phyloP scores from a whole-genome alignment of 495 filamentous ascomycete species.

The Neurospora sublineolata region DNA sequence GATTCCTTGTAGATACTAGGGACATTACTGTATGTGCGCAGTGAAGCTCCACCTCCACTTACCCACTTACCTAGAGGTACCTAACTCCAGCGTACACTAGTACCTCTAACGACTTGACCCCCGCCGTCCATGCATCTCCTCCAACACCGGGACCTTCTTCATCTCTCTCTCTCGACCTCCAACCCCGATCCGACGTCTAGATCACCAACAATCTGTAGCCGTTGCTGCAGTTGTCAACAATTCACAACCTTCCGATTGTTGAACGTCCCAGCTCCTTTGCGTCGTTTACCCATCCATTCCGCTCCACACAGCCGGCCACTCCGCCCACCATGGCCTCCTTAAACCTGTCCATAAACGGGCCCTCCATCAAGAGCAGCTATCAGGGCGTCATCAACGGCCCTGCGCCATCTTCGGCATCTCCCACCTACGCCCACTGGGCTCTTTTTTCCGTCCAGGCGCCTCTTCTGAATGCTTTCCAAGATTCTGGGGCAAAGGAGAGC shows the following conservation, averaged over 20 bases:
- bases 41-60: not conserved
- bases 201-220: not conserved
- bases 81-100: not conserved
- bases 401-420: slow-evolving; percentile 47
- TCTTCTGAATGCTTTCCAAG: slow-evolving; percentile 82
- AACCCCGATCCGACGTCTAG: not conserved
- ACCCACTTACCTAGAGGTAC: not conserved
- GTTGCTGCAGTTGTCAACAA: not conserved
- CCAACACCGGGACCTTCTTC: not conserved
- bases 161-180: not conserved
- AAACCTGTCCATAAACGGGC: slow-evolving; percentile 81
- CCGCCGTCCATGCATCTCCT: not conserved
- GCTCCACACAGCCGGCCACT: not conserved
- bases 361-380: slow-evolving; percentile 88
- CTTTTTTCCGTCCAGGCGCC: slow-evolving; percentile 85
- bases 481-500: slow-evolving; percentile 76
- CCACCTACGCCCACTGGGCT: slow-evolving; percentile 63
- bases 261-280: not conserved
- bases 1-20: too few species aligned
- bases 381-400: slow-evolving; percentile 70
- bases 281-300: not conserved
- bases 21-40: not conserved
- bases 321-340: slow-evolving; percentile 66
- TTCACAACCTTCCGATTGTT: not conserved
- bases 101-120: not conserved